Base-by-base conservation (phyloP, 2,329 filamentous ascomycete genomes). In the Colletotrichum orbiculare region DNA sequence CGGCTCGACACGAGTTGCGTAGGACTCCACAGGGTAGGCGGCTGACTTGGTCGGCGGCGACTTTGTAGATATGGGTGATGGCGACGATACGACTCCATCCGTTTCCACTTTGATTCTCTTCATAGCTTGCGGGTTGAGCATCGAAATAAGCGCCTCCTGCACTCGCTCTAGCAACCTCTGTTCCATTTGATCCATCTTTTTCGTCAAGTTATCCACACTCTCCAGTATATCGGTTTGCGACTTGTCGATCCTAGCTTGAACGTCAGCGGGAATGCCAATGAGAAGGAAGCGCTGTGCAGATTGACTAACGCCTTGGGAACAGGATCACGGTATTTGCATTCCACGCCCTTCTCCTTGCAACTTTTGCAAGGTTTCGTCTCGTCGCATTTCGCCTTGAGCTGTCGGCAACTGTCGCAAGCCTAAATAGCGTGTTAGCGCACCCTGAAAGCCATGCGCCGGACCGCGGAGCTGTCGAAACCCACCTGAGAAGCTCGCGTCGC, bases 331-430 rank as follows among this genome's bases (percentile, higher is more conserved):
- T 97, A 98, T 76, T 92, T 90, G 81, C 93, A 99, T 57, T 89
- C 85, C 38, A 93, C 85, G 69, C 87, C 89, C 75, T 96, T 96
- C 70, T 98, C 94, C 71, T 91, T 91, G 76, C 96, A 99, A 72
- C 90, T 93, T 74, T 93, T 95, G 71, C 91, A 91, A 2, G 91
- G 94, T 69, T 91, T 89, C 10, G 89, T 89, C 81, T 97, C 94
- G 72, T 97, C 93, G 75, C 94, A 97, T 78, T 97, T 97, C 12
- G 93, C 93, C 77, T 97, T 97, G 43, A 95, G 85, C 66, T 91
- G 87, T 64, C 94, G 89, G 78, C 94, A 97, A 76, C 91, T 92
- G 73, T 97, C 94, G 77, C 96, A 99, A 42, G 96, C 96, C 90
- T 97, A n/a, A 11, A 42, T 39, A 33, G 39, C 25, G 33, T 12